Evolutionary conservation across 2,329 filamentous ascomycete species (phyloP).

Genomic region (Cryphonectria radicalis): DNA sequence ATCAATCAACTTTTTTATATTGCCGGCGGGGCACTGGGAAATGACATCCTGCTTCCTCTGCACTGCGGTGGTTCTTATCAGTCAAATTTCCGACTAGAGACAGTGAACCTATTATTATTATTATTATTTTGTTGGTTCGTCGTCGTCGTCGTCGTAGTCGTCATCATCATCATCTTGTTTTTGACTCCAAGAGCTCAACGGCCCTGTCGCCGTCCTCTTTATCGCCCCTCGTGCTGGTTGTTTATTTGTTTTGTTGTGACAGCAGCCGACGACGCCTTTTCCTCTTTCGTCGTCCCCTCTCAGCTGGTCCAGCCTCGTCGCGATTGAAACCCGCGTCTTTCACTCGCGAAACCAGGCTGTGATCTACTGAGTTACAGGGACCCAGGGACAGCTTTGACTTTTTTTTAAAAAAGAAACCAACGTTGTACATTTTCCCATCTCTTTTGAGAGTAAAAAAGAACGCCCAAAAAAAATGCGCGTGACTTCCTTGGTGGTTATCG

Average conservation of each 20-base stretch:
- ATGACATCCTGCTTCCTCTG: conserved; percentile 9
- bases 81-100: not conserved
- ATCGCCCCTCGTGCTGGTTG: not conserved
- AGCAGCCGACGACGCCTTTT: not conserved
- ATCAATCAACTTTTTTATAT: not conserved
- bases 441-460: not conserved
- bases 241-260: not conserved
- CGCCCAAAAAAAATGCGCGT: conserved; percentile 38
- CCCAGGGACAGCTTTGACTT: not conserved
- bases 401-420: no score
- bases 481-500: conserved; percentile 37
- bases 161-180: not conserved
- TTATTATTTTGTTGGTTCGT: not conserved
- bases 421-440: not conserved
- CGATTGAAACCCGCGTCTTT: not conserved
- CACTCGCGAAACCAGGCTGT: not conserved
- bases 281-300: not conserved
- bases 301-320: not conserved
- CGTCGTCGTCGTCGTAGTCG: not conserved
- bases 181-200: not conserved
- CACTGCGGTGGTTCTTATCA: not conserved
- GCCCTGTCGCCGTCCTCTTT: not conserved
- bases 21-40: conserved; percentile 10
- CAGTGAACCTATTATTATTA: not conserved
- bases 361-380: not conserved